Percentiles rank a stretch among this genome's conserved stretches.
phyloP scores from a whole-genome alignment of 2,329 filamentous ascomycete genomes.

The Penicillium sp. region DNA sequence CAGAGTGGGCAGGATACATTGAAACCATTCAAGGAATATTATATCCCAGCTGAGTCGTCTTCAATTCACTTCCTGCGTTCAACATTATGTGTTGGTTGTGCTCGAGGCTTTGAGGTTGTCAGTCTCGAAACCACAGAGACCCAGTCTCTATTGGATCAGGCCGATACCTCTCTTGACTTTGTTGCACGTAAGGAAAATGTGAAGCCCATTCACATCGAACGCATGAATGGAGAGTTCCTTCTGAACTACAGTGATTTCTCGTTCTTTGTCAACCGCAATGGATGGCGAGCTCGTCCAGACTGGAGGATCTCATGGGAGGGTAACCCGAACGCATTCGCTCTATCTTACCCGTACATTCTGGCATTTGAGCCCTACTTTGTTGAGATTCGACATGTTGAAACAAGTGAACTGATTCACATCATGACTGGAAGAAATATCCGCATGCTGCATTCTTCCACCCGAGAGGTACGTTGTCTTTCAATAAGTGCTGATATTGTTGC shows the following conservation, averaged over 20 bases:
- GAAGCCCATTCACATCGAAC: conserved; percentile 94
- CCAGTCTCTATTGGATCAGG: conserved; percentile 93
- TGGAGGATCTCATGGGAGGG: conserved; percentile 99
- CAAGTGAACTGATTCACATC: conserved; percentile 85
- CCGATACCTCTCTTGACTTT: conserved; percentile 96
- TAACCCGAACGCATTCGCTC: conserved; percentile 83
- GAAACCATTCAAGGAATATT: conserved; percentile 97
- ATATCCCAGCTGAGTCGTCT: conserved; percentile 96
- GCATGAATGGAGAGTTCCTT: conserved; percentile 93
- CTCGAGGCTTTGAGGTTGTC: conserved; percentile 94
- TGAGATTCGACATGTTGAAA: conserved; percentile 93
- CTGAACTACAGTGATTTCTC: conserved; percentile 98
- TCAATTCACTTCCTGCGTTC: conserved; percentile 97
- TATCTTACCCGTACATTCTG: conserved; percentile 94
- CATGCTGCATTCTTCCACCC: conserved; percentile 94
- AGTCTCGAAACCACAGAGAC: conserved; percentile 96
- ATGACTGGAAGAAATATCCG: conserved; percentile 95
- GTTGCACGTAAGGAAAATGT: conserved; percentile 91
- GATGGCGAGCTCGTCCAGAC: conserved; percentile 91
- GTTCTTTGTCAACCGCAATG: conserved; percentile 98
- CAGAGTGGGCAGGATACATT: conserved; percentile 89
- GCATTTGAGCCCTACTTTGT: conserved; percentile 98
- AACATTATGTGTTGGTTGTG: conserved; percentile 94
- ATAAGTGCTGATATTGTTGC: background rate
- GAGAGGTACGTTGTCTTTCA: conserved; percentile 68